These are phyloP conservation scores for Termitomyces sp. DNA, from an alignment of 768 basidiomycete species.

Conservation along the genomic window DNA sequence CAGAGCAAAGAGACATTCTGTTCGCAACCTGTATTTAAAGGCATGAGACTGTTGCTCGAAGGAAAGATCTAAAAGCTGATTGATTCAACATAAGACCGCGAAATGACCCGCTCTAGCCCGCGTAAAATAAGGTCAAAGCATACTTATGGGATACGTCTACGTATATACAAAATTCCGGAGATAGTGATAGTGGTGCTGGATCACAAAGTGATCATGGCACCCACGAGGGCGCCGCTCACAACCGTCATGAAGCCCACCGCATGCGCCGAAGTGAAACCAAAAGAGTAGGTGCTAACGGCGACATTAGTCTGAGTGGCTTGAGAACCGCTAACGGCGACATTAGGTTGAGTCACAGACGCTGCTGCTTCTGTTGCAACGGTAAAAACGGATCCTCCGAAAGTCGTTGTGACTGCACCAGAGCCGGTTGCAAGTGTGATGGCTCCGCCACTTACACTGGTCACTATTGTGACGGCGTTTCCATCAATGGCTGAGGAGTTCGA, in stretches of 20 bases:
- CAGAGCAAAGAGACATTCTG: conserved; percentile 8
- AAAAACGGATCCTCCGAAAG: conserved; percentile 47
- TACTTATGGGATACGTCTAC: neutral
- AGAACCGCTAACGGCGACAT: conserved; percentile 19
- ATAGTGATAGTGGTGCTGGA: neutral
- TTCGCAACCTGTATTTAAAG: neutral
- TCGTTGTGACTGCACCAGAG: conserved; percentile 37
- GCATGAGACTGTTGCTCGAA: neutral
- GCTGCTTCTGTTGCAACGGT: conserved; percentile 34
- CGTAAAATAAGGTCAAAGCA: too few species aligned
- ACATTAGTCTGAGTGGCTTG: conserved; percentile 17
- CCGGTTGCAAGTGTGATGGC: conserved; percentile 52
- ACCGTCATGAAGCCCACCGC: conserved; percentile 29
- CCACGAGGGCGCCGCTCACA: conserved; percentile 32
- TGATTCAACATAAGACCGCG: neutral
- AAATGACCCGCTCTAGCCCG: neutral
- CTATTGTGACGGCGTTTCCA: conserved; percentile 45
- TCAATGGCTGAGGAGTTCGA: conserved; percentile 38
- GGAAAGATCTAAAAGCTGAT: neutral
- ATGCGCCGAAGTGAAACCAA: conserved; percentile 23
- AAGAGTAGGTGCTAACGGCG: conserved; percentile 16
- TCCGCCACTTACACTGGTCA: conserved; percentile 53
- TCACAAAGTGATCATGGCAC: conserved; percentile 34
- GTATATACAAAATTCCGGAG: neutral
- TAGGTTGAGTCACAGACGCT: conserved; percentile 9